Percentiles rank a stretch among this genome's conserved stretches.
These are phyloP conservation scores for Saccharomycopsis sp. DNA, from an alignment of 805 yeast genomes.

Conservation along the genomic window DNA sequence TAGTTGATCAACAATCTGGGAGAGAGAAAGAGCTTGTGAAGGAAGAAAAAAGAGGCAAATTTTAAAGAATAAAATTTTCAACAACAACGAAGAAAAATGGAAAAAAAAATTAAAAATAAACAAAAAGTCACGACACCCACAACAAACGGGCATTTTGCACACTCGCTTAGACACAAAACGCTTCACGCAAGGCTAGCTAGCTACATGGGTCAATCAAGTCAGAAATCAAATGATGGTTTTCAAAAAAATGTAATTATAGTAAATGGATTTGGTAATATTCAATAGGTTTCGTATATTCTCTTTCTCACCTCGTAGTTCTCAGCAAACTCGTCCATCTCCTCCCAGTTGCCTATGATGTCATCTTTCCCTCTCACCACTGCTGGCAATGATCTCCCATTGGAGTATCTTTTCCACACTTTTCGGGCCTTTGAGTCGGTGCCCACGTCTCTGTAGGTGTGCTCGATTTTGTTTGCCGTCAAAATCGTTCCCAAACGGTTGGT, in stretches of 20 bases:
- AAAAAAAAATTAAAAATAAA: too few species aligned
- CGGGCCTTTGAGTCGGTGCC: conserved; percentile 87
- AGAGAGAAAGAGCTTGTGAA: too few species aligned
- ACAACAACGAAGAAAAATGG: too few species aligned
- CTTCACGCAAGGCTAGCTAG: not conserved
- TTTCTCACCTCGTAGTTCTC: conserved; percentile 64
- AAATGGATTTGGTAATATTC: too few species aligned
- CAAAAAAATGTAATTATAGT: too few species aligned
- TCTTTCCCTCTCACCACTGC: conserved; percentile 79
- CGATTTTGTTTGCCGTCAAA: conserved; percentile 61
- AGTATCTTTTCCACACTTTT: conserved; percentile 69
- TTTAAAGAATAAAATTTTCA: too few species aligned
- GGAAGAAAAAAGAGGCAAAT: too few species aligned
- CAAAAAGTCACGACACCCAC: not conserved
- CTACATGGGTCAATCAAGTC: not conserved
- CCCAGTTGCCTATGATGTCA: conserved; percentile 77
- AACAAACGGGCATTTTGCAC: too few species aligned
- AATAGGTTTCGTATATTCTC: conserved; percentile 55
- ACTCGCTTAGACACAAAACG: not conserved
- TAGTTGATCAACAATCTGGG: too few species aligned
- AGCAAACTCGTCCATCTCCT: conserved; percentile 77
- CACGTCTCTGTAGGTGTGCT: conserved; percentile 62
- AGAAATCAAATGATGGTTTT: not conserved
- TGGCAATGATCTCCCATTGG: conserved; percentile 68
- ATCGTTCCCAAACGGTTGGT: conserved; percentile 72